Evolutionary conservation across 371 early-diverging fungal genomes (phyloP).

Genomic region (Mucor racemosus): DNA sequence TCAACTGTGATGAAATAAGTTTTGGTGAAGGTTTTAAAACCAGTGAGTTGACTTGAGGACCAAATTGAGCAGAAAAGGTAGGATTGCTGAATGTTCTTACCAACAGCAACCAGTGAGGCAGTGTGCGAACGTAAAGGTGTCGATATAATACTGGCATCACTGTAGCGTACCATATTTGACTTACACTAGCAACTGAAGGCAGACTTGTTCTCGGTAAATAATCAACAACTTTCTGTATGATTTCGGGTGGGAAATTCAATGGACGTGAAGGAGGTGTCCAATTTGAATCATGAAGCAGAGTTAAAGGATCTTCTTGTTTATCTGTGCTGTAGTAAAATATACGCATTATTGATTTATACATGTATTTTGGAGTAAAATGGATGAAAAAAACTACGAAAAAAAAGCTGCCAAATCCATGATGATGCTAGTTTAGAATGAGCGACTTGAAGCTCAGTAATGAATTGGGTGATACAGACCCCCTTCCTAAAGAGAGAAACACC

Average conservation of each 20-base stretch:
- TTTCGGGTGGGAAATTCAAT: slow-evolving; percentile 35
- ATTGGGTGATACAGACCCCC: neutral
- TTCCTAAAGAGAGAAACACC: neutral
- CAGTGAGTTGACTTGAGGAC: slow-evolving; percentile 24
- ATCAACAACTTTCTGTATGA: slow-evolving; percentile 30
- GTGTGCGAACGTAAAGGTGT: slow-evolving; percentile 38
- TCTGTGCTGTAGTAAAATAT: slow-evolving; percentile 27
- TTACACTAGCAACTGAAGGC: slow-evolving; percentile 22
- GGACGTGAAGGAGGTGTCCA: neutral
- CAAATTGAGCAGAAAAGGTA: slow-evolving; percentile 14
- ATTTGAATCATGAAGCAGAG: slow-evolving; percentile 10
- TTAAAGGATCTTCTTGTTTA: slow-evolving; percentile 9
- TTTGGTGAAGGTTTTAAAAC: slow-evolving; percentile 41
- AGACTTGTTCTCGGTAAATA: slow-evolving; percentile 35
- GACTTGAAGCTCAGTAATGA: neutral
- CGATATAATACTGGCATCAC: slow-evolving; percentile 43
- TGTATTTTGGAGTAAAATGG: neutral
- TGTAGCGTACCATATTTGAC: slow-evolving; percentile 32
- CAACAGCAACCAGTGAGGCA: slow-evolving; percentile 36
- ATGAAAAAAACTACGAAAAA: neutral
- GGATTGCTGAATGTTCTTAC: slow-evolving; percentile 16
- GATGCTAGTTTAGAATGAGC: neutral
- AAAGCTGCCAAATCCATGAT: neutral
- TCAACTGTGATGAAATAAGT: slow-evolving; percentile 30
- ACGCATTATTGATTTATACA: slow-evolving; percentile 20